Percentiles rank a stretch among this genome's conserved stretches.
Evolutionary conservation across 2,329 filamentous ascomycete species (phyloP).

Genomic region (Colletotrichum australisinense): DNA sequence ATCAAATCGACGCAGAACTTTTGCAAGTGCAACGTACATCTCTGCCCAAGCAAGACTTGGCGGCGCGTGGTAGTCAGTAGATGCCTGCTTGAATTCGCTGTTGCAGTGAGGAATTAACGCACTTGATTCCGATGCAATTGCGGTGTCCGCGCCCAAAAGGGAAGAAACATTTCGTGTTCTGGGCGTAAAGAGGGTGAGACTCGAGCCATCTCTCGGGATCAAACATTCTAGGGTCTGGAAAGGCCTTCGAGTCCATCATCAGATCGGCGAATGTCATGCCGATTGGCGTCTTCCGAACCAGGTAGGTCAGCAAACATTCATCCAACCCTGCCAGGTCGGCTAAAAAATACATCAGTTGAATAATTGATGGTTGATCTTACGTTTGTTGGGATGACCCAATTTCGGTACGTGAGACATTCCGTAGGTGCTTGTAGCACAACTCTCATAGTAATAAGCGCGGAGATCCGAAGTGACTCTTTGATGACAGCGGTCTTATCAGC

Average conservation of each 20-base stretch:
- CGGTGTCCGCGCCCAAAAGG: neutral
- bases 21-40: constrained; percentile 16
- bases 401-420: neutral
- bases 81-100: neutral
- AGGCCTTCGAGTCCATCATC: neutral
- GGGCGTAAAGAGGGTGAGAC: neutral
- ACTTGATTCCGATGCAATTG: neutral
- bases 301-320: neutral
- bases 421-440: neutral
- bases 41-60: neutral
- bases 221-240: neutral
- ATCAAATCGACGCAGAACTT: constrained; percentile 28
- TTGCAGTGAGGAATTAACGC: neutral
- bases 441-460: neutral
- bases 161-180: neutral
- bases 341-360: neutral
- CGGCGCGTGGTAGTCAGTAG: neutral
- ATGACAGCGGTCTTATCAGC: neutral
- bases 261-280: neutral
- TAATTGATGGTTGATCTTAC: neutral
- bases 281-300: neutral
- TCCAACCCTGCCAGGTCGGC: neutral
- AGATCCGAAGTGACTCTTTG: neutral
- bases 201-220: neutral
- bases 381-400: neutral